Evolutionary conservation across 2,329 filamentous ascomycete genomes (phyloP).

Genomic region (Arthrobotrys sphaeroides): DNA sequence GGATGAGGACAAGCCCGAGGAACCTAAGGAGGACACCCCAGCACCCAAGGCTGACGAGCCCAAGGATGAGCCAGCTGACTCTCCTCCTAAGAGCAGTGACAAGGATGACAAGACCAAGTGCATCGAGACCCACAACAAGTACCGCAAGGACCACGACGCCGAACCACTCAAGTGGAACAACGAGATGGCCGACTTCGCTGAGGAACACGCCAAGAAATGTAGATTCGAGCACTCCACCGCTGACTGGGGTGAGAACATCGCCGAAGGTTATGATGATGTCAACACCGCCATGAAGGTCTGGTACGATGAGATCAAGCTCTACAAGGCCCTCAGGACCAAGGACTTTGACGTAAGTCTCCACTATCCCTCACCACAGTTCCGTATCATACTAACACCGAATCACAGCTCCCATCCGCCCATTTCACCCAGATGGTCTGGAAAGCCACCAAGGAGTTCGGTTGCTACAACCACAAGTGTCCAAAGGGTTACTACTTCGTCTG

Average conservation of each 20-base stretch:
- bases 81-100: not conserved
- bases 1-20: not conserved
- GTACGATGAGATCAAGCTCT: constrained; percentile 81
- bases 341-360: constrained; percentile 61
- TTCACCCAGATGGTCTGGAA: constrained; percentile 76
- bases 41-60: not conserved
- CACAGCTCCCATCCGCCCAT: constrained; percentile 31
- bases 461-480: constrained; percentile 59
- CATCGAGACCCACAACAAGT: constrained; percentile 82
- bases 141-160: constrained; percentile 83
- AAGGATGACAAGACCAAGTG: constrained; percentile 58
- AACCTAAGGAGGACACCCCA: not conserved
- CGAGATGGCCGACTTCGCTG: constrained; percentile 72
- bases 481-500: constrained; percentile 26
- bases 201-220: constrained; percentile 72
- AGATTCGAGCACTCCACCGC: constrained; percentile 75
- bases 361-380: not conserved
- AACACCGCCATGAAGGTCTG: constrained; percentile 80
- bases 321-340: constrained; percentile 69
- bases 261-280: constrained; percentile 70
- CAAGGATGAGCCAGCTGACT: not conserved
- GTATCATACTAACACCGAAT: not conserved
- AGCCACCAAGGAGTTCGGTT: constrained; percentile 72
- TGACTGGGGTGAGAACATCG: constrained; percentile 91
- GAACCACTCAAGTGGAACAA: constrained; percentile 72